Evolutionary conservation across 2,329 filamentous ascomycete genomes (phyloP), one percentile per base, ranked within the genome.

Genomic region (Trichoderma lentiforme): DNA sequence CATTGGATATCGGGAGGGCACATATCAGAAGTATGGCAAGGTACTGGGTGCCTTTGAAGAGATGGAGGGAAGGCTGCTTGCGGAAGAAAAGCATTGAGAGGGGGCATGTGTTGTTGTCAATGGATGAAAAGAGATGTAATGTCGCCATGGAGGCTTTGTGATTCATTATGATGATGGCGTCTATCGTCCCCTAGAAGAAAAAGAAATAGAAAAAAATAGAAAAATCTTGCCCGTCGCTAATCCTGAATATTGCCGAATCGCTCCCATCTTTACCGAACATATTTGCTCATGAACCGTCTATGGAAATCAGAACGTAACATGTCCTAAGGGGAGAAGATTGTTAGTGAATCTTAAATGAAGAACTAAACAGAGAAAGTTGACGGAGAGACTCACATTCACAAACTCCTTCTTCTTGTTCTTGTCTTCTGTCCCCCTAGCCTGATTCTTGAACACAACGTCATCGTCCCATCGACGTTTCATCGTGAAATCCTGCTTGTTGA

Each of bases 371-470:
- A 53, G 36, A 58, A 61, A 51, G 58, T 8, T 8, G 7, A 60
- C 68, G 70, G 43, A 15, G n/a, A 71, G 43, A 84, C 90, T 84
- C 81, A 93, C 94, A 80, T 99, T 99, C 82, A 99, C 95, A 83
- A 99, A 99, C 82, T 97, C 95, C 85, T 95, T 97, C 83, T 88
- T 89, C 85, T 94, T 89, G 74, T 92, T 90, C 85, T 92, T 95
- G 74, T 98, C 94, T 79, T 98, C 95, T 0, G 95, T 97, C 9
- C 95, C 96, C 72, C 96, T 89, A 39, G 95, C 96, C 84, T 99
- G 96, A 82, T 99, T 99, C 86, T 97, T 98, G 84, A 99, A 99
- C 3, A 99, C 95, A 14, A 99, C 96, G 80, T 99, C 96, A 78
- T 99, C 96, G 77, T 99, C 96, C 96, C 96, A 99, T 76, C 95